A percentile compares a stretch with the other conserved stretches of the same genome.
These are phyloP conservation scores for Cnidoscolus chayamansa DNA, from an alignment of 441 rosid genomes.

Conservation along the genomic window DNA sequence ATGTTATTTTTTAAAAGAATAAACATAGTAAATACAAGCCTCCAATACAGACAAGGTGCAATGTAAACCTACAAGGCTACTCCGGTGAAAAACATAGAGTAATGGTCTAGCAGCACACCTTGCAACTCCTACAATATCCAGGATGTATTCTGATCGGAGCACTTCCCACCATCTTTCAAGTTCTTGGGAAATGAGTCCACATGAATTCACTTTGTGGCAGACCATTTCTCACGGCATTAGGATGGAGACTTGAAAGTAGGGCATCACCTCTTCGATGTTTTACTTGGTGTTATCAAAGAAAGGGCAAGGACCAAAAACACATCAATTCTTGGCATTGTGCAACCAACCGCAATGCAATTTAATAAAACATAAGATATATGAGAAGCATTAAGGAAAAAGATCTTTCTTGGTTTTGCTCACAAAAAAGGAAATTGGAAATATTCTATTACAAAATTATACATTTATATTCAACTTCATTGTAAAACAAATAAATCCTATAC, in stretches of 20 bases:
- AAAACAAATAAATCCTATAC: neutral
- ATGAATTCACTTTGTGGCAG: constrained; percentile 96
- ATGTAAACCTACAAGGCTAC: too few relatives aligned
- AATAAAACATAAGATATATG: neutral
- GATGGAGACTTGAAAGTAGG: constrained; percentile 76
- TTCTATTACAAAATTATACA: neutral
- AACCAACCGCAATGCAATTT: neutral
- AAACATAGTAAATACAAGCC: neutral
- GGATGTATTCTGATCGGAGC: neutral
- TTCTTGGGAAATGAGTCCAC: neutral
- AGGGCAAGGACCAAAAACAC: constrained; percentile 14
- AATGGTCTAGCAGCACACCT: too few relatives aligned
- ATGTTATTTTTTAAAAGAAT: neutral
- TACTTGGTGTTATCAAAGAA: constrained; percentile 40
- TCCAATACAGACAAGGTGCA: neutral
- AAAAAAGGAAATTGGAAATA: constrained; percentile 1
- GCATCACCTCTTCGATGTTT: constrained; percentile 90
- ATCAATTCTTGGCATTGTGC: constrained; percentile 1
- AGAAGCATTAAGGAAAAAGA: neutral
- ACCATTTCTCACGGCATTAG: constrained; percentile 92
- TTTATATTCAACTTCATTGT: neutral
- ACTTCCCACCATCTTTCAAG: neutral
- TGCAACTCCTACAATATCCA: too few relatives aligned
- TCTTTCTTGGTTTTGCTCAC: constrained; percentile 1
- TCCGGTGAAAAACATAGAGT: too few relatives aligned